These are phyloP conservation scores for Brassica hybrid DNA, from an alignment of 441 rosid genomes.

Conservation along the genomic window DNA sequence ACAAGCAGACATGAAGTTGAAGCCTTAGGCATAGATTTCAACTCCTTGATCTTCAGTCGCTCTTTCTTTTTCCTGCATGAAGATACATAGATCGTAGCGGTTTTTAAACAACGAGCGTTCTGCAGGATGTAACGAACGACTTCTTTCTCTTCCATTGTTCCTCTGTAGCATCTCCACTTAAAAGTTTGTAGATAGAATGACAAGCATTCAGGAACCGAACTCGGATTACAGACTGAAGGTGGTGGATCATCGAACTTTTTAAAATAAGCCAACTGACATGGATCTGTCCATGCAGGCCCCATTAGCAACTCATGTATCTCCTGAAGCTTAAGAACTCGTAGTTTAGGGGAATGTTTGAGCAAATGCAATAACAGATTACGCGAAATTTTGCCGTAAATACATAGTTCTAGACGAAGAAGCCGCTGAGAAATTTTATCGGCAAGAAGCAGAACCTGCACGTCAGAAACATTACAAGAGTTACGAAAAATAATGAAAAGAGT, in stretches of 20 bases:
- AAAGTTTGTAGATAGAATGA: constrained; percentile 12
- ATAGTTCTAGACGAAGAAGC: background rate
- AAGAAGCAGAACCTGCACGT: background rate
- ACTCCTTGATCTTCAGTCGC: constrained; percentile 13
- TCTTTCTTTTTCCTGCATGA: background rate
- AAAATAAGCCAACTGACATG: background rate
- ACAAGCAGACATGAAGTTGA: constrained; percentile 21
- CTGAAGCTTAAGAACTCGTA: background rate
- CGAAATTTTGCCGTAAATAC: background rate
- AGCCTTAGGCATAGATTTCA: constrained; percentile 10
- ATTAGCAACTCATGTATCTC: background rate
- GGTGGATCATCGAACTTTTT: background rate
- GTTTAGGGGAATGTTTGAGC: background rate
- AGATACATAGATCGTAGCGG: background rate
- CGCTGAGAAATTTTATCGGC: background rate
- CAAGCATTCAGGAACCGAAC: constrained; percentile 11
- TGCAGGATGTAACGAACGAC: background rate
- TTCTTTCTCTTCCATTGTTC: background rate
- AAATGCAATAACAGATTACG: background rate
- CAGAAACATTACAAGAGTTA: background rate
- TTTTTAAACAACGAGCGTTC: too few species aligned
- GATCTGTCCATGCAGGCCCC: background rate
- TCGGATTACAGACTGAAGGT: too few species aligned
- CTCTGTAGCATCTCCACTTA: constrained; percentile 18
- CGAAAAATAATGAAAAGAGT: background rate